A percentile compares a stretch with the other conserved stretches of the same genome.
Conservation (phyloP, 257 asterid species). For the Scutellaria galericulata region DNA sequence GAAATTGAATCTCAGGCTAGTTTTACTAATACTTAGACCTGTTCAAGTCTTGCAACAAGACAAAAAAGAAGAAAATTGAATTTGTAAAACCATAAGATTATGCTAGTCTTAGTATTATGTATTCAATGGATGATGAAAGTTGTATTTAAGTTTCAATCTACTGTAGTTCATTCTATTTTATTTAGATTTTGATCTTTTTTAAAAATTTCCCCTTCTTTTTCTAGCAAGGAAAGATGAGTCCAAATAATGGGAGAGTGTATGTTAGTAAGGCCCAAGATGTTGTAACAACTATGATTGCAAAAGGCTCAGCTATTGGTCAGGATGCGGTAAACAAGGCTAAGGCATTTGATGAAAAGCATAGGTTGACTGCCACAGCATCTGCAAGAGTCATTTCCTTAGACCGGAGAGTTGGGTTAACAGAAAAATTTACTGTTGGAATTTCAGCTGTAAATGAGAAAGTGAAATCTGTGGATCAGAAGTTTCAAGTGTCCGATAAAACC, state of each 20-base stretch:
- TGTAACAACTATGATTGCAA: slow-evolving; percentile 85
- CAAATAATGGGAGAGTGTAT: slow-evolving; percentile 55
- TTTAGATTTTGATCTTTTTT: slow-evolving; percentile 24
- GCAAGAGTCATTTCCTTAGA: slow-evolving; percentile 85
- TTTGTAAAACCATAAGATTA: not conserved
- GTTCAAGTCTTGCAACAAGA: not conserved
- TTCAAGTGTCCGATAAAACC: slow-evolving; percentile 95
- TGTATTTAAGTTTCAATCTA: slow-evolving; percentile 15
- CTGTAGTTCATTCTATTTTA: not conserved
- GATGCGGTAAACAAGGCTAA: slow-evolving; percentile 95
- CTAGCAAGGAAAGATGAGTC: slow-evolving; percentile 60
- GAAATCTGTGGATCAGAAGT: slow-evolving; percentile 89
- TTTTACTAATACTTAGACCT: not conserved
- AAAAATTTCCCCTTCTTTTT: slow-evolving; percentile 33
- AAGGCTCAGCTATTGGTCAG: slow-evolving; percentile 86
- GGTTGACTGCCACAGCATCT: slow-evolving; percentile 89
- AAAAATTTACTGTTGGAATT: slow-evolving; percentile 85
- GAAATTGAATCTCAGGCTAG: slow-evolving; percentile 4
- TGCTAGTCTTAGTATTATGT: slow-evolving; percentile 15
- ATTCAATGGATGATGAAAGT: slow-evolving; percentile 8
- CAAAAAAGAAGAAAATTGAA: not conserved
- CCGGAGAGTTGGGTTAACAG: slow-evolving; percentile 80
- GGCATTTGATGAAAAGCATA: slow-evolving; percentile 94
- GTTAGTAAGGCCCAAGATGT: slow-evolving; percentile 93
- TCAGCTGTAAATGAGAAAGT: slow-evolving; percentile 88